Evolutionary conservation across 768 basidiomycete species (phyloP).

Genomic region (Lactarius evosmus): DNA sequence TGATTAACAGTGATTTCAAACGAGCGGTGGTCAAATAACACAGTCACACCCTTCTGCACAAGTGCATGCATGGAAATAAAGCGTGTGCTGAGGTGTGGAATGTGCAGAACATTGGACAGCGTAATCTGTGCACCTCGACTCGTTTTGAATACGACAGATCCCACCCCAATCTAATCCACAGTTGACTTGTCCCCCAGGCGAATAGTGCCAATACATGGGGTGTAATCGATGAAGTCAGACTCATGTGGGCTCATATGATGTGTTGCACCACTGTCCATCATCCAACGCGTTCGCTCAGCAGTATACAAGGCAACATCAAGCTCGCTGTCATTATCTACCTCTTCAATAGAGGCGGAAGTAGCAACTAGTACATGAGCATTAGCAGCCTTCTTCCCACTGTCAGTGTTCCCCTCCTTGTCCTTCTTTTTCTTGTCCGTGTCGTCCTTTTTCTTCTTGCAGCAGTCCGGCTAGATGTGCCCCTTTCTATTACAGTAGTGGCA

Average conservation of each 20-base stretch:
- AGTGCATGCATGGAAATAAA: background rate
- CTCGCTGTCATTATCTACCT: background rate
- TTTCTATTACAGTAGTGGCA: no score
- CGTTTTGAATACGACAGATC: background rate
- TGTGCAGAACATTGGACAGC: background rate
- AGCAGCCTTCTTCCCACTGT: background rate
- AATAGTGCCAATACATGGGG: background rate
- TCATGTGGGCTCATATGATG: background rate
- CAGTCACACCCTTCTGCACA: background rate
- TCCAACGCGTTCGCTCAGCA: background rate
- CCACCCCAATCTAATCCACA: background rate
- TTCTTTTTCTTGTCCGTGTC: background rate
- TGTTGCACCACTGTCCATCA: background rate
- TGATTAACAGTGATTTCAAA: background rate
- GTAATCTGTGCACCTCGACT: background rate
- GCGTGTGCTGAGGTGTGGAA: background rate
- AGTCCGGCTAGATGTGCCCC: no score
- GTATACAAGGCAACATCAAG: background rate
- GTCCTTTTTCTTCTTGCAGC: background rate
- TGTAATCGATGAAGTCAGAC: background rate
- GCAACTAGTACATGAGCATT: background rate
- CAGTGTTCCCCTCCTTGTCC: background rate
- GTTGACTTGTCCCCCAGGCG: background rate
- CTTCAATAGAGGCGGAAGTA: background rate
- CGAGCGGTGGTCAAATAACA: background rate